Evolutionary conservation across 495 filamentous ascomycete genomes (phyloP), one percentile per base, ranked within the genome.

Genomic region (Podospora pseudocomata): DNA sequence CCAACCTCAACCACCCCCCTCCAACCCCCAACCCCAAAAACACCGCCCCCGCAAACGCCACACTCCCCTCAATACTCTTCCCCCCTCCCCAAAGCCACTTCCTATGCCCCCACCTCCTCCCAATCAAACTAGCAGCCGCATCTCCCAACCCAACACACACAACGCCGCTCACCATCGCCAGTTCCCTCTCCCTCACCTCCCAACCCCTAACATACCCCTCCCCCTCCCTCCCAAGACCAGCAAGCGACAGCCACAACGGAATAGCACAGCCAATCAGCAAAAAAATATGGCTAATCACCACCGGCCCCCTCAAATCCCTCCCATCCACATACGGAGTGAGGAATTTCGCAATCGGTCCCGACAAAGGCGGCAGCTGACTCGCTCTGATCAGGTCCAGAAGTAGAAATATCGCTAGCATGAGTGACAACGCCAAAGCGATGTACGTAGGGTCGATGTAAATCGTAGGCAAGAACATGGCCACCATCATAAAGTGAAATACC

Each of bases 21-120:
- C 89, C 91, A n/a, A 84, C 76, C 61, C 88, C 75, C 65, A 97
- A 80, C 2, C 94, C 96, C 28, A 83, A 66, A 56, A 87, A 87
- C 26, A 98, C 95, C 5, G 94, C 93, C 20, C 79, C 79, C 6
- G 88, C 89, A 79, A 99, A 98, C 18, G 95, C 95, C 27, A 89
- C 70, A 71, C 91, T 95, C 27, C 95, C 95, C 78, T 98, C 94
- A 2, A 99, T 80, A 63, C 92, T 97, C 80, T 98, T 99, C 3
- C 93, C 95, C 16, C 95, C 95, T 30, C 91, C 90, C 95, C 95
- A 99, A 59, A 93, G 86, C 95, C 95, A 99, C 83, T 97, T 97
- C 15, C 86, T 84, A 23, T 86, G 86, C 18, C 95, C 96, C 76
- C 88, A 94, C 11, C 94, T 85, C n/a, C 96, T 83, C 5, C 95